A percentile compares a stretch with the other conserved stretches of the same genome.
Evolutionary conservation across 2,329 filamentous ascomycete species (phyloP).

Genomic region (Colletotrichum agaves): DNA sequence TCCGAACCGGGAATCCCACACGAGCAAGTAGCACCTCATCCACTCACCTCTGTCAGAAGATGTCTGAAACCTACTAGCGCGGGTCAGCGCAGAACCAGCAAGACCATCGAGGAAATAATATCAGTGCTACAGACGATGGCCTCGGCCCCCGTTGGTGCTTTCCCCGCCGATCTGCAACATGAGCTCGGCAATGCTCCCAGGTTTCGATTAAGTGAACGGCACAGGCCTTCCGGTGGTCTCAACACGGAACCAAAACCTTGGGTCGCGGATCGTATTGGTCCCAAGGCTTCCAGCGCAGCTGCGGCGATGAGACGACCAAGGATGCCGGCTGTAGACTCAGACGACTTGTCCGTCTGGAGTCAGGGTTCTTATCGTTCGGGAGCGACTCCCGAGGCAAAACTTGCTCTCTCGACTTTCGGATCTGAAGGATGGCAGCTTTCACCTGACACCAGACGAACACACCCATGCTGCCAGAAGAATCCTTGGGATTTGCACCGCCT

Average conservation of each 20-base stretch:
- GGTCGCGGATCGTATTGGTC: not conserved
- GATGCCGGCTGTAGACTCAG: not conserved
- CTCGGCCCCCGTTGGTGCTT: constrained; percentile 2
- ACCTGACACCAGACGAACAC: constrained; percentile 30
- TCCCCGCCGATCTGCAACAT: constrained; percentile 10
- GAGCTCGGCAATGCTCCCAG: not conserved
- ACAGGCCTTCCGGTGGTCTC: constrained; percentile 1
- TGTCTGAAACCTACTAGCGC: constrained; percentile 11
- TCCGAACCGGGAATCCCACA: constrained; percentile 3
- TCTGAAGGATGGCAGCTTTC: constrained; percentile 26
- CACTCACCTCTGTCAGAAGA: constrained; percentile 1
- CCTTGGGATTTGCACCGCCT: not conserved
- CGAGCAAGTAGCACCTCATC: not conserved
- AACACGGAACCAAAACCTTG: not conserved
- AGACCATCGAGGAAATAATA: not conserved
- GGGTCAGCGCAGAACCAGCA: not conserved
- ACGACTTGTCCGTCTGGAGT: constrained; percentile 11
- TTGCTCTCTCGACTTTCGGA: not conserved
- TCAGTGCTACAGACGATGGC: not conserved
- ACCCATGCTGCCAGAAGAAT: not conserved
- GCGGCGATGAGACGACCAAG: not conserved
- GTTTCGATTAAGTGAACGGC: not conserved
- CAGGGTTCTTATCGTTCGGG: not conserved
- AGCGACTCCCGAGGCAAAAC: not conserved
- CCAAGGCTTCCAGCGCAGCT: not conserved